Base-by-base conservation (phyloP, 1,139 yeast species). In the Taphrina flavorubra region DNA sequence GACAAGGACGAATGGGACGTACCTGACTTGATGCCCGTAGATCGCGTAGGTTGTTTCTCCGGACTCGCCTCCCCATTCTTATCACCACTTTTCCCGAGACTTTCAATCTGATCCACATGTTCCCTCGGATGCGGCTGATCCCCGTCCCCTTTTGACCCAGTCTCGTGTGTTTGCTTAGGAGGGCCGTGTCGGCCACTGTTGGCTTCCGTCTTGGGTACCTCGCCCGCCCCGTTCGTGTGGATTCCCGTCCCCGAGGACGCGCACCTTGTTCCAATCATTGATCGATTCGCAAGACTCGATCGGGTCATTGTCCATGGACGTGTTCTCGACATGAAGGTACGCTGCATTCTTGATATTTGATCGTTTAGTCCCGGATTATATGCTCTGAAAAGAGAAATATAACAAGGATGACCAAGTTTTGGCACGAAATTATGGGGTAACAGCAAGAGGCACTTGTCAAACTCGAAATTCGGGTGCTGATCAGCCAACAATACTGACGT, bases 131-230 rank as follows among this genome's bases (percentile, higher is more conserved):
- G 62, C 42, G 62, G 53, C 40, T 25, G 37, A 20, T 58, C 62
- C 5, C 62, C 62, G 42, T 58, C 62, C 20, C 62, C 62, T 16
- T 58, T 58, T 3, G 39, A 42, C 1, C 62, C 62, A 10, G 62
- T 58, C 1, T 25, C 53, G 44, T 58, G 6, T 20, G 62, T 58
- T 31, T 42, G 37, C 40, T 31, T 42, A 6, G 62, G 62, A 20
- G 3, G 11, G 11, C 20, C 25, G 25, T 25, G 42, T 6, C 37
- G 42, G 34, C 46, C 46, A 39, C 49, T 36, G 25, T 58, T 58
- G 10, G 62, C 62, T 58, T 58, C 62, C 18, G 62, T 58, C 62
- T 58, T 58, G 10, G 62, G 62, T 2, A 58, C 62, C 42, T 58
- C 51, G 8, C 60, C 60, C 10, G 62, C 51, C 20, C 62, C 62